phyloP scores from a whole-genome alignment of 176 grass and related monocot species.

The Zoysia pacifica region DNA sequence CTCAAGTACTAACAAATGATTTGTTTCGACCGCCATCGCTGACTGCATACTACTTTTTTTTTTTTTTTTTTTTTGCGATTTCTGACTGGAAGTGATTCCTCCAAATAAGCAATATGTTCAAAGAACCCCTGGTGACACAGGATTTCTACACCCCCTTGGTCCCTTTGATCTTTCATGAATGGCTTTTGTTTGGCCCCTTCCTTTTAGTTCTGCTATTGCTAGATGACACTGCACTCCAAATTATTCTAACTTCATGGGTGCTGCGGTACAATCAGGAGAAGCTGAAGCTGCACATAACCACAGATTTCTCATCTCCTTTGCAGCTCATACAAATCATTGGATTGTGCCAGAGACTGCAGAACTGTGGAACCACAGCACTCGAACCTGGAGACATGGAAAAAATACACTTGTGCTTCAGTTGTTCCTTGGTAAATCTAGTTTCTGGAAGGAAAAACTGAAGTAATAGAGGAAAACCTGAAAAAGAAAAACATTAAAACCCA shows the following conservation, averaged over 20 bases:
- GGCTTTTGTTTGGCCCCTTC: slow-evolving; percentile 18
- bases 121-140: not conserved
- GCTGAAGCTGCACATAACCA: slow-evolving; percentile 4
- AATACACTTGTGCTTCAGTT: too few relatives aligned
- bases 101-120: not conserved
- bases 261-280: slow-evolving; percentile 23
- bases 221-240: not conserved
- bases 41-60: too few relatives aligned
- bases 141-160: slow-evolving; percentile 6
- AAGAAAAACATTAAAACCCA: too few relatives aligned
- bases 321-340: slow-evolving; percentile 14
- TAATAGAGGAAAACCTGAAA: too few relatives aligned
- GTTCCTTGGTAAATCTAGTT: too few relatives aligned
- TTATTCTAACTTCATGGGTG: not conserved
- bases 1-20: slow-evolving; percentile 25
- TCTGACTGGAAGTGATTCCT: not conserved
- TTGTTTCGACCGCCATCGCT: not conserved
- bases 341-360: not conserved
- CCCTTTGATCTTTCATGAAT: not conserved
- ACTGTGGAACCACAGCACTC: not conserved
- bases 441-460: too few relatives aligned
- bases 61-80: too few relatives aligned
- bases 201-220: slow-evolving; percentile 1
- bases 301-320: not conserved
- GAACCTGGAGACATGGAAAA: not conserved